These are phyloP conservation scores for Pezicula radicicola DNA, from an alignment of 2,329 filamentous ascomycete species.

Conservation along the genomic window DNA sequence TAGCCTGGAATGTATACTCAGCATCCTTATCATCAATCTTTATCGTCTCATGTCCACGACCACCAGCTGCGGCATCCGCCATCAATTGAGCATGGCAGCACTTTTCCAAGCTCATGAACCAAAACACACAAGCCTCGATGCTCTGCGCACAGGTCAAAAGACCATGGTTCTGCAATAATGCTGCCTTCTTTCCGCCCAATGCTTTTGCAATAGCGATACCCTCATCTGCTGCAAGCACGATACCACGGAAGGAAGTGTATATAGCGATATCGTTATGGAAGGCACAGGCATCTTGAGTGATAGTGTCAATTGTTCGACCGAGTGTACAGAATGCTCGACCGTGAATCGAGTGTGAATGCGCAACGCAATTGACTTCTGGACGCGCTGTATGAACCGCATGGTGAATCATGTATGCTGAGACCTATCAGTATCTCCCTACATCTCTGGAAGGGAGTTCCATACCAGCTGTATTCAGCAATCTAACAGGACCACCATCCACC, in stretches of 20 bases:
- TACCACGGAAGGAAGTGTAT: conserved; percentile 44
- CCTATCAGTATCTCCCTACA: not conserved
- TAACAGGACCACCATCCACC: conserved; percentile 53
- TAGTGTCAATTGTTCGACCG: conserved; percentile 55
- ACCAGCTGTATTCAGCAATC: conserved; percentile 29
- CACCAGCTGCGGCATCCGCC: conserved; percentile 57
- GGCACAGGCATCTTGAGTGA: conserved; percentile 54
- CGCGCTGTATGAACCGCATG: conserved; percentile 55
- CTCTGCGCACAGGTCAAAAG: conserved; percentile 46
- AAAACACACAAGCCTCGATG: conserved; percentile 50
- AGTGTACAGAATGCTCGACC: conserved; percentile 61
- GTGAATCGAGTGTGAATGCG: conserved; percentile 56
- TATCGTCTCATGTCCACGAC: conserved; percentile 60
- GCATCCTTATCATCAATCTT: conserved; percentile 70
- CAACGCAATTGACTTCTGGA: conserved; percentile 55
- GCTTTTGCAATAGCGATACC: conserved; percentile 44
- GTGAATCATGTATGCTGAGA: conserved; percentile 56
- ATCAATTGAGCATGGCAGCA: conserved; percentile 47
- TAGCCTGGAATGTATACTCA: conserved; percentile 60
- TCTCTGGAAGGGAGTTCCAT: not conserved
- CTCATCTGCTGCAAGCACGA: conserved; percentile 50
- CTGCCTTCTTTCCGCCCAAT: conserved; percentile 47
- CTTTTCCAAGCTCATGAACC: conserved; percentile 50
- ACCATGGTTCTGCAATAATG: conserved; percentile 53
- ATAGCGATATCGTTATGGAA: conserved; percentile 42